phyloP scores from a whole-genome alignment of 2,329 filamentous ascomycete species.

The Cryphonectria radicalis region DNA sequence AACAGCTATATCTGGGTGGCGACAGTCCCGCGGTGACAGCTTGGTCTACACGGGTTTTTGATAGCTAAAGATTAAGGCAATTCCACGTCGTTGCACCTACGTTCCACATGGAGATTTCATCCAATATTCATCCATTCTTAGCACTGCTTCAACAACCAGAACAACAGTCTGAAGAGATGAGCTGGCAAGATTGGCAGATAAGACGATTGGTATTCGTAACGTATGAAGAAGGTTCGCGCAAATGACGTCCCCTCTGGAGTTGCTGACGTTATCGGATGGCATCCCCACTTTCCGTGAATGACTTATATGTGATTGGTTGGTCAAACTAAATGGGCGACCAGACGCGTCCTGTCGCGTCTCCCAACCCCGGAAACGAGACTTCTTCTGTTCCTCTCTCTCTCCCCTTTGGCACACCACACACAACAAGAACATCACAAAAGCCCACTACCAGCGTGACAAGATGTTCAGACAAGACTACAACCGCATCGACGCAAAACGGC shows the following conservation, averaged over 20 bases:
- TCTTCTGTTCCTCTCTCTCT: not conserved
- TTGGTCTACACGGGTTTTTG: not conserved
- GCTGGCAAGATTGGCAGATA: not conserved
- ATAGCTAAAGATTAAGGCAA: not conserved
- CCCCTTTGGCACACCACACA: not conserved
- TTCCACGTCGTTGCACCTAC: not conserved
- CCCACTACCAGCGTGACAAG: slow-evolving; percentile 12
- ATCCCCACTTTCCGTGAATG: not conserved
- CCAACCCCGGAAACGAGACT: slow-evolving; percentile 14
- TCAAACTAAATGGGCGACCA: slow-evolving; percentile 30
- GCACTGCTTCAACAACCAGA: not conserved
- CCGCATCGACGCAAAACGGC: slow-evolving; percentile 71
- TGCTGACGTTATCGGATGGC: slow-evolving; percentile 1
- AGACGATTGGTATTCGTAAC: not conserved
- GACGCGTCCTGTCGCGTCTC: slow-evolving; percentile 35
- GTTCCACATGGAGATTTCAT: not conserved
- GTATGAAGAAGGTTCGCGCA: not conserved
- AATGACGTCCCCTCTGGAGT: not conserved
- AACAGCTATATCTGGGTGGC: not conserved
- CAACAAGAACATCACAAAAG: not conserved
- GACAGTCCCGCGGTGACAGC: not conserved
- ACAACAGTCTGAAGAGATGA: not conserved
- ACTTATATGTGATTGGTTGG: slow-evolving; percentile 27
- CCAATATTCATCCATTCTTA: not conserved
- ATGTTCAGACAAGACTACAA: slow-evolving; percentile 58